These are phyloP conservation scores for Erucastrum elatum DNA, from an alignment of 345 rosid species.

Conservation along the genomic window DNA sequence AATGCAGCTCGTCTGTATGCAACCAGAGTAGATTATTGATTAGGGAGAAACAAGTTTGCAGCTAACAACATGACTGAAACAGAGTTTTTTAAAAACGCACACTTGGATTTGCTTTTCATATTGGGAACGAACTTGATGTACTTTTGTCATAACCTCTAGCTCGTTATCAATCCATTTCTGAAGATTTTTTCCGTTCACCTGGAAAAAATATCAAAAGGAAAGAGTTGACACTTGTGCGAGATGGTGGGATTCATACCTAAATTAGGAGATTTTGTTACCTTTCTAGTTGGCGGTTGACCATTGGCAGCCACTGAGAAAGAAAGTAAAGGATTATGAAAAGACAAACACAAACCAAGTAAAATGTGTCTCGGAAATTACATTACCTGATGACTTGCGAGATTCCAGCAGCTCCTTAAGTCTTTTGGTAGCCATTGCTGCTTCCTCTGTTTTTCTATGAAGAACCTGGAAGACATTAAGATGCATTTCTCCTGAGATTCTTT, in stretches of 20 bases:
- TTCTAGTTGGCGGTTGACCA: constrained; percentile 50
- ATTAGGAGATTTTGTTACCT: constrained; percentile 46
- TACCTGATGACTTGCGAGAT: constrained; percentile 60
- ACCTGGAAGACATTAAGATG: constrained; percentile 51
- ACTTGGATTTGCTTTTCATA: constrained; percentile 75
- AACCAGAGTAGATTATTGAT: constrained; percentile 16
- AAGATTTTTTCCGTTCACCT: constrained; percentile 62
- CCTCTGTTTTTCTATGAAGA: constrained; percentile 89
- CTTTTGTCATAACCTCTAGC: constrained; percentile 72
- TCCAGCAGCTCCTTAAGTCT: constrained; percentile 81
- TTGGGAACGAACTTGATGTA: constrained; percentile 70
- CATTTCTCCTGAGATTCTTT: neutral
- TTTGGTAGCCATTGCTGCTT: constrained; percentile 78
- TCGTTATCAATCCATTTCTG: constrained; percentile 78
- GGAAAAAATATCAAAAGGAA: constrained; percentile 5
- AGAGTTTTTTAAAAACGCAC: constrained; percentile 46
- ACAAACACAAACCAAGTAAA: neutral
- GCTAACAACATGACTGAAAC: constrained; percentile 14
- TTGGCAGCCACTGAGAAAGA: constrained; percentile 46
- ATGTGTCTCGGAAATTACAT: neutral
- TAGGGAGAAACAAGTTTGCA: constrained; percentile 11
- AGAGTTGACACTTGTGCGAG: constrained; percentile 14
- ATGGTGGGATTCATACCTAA: neutral
- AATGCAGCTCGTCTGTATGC: constrained; percentile 56
- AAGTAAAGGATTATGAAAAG: constrained; percentile 17